A percentile compares a stretch with the other conserved stretches of the same genome.
phyloP scores from a whole-genome alignment of 2,329 filamentous ascomycete species.

The Teratosphaeria gauchensis region DNA sequence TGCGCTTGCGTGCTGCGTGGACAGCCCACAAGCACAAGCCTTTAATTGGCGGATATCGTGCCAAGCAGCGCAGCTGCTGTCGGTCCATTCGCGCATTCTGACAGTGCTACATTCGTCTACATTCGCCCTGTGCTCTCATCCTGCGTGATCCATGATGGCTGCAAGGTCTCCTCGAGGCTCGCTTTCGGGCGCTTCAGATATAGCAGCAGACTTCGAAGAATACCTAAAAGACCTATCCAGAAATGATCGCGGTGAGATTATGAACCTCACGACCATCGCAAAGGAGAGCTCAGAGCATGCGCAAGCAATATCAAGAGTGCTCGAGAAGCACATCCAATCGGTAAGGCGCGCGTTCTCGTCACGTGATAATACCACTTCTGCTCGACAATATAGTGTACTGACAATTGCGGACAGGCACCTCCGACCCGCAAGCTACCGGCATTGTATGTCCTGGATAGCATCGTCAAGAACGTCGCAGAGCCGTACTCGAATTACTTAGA shows the following conservation, averaged over 20 bases:
- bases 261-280: conserved; percentile 92
- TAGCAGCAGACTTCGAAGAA: conserved; percentile 89
- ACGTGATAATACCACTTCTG: conserved; percentile 8
- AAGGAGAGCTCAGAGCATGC: conserved; percentile 96
- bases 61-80: background rate
- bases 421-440: conserved; percentile 85
- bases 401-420: conserved; percentile 52
- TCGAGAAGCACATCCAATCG: conserved; percentile 89
- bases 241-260: conserved; percentile 92
- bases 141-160: conserved; percentile 45
- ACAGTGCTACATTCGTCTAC: background rate
- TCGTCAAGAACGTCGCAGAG: conserved; percentile 96
- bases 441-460: conserved; percentile 95
- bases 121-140: background rate
- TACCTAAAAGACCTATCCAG: conserved; percentile 83
- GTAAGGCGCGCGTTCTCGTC: conserved; percentile 49
- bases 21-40: background rate
- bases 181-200: conserved; percentile 51
- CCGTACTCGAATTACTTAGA: conserved; percentile 95
- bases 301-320: conserved; percentile 77
- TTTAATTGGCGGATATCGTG: background rate
- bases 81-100: background rate
- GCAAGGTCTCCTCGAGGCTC: conserved; percentile 30
- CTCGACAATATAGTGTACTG: background rate
- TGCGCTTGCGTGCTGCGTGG: background rate